These are phyloP conservation scores for Athelia sp. DNA, from an alignment of 1,284 basidiomycete species.

Conservation along the genomic window DNA sequence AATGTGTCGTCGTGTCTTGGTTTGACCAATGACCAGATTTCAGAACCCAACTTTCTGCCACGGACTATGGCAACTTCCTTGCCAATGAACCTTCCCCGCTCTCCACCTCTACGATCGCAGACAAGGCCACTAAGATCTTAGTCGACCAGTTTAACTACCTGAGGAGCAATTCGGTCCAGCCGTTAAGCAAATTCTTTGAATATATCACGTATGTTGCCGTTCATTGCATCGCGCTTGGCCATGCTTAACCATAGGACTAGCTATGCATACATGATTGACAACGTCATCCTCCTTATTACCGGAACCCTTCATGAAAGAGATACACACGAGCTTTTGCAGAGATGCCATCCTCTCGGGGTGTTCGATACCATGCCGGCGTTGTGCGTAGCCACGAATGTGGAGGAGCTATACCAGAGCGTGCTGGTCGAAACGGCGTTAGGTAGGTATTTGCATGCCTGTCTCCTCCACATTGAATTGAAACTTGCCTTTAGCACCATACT, in stretches of 20 bases:
- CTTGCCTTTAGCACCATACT: constrained; percentile 81
- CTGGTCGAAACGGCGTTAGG: constrained; percentile 97
- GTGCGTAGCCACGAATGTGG: constrained; percentile 99
- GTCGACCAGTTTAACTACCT: constrained; percentile 98
- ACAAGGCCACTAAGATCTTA: constrained; percentile 92
- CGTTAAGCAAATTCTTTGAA: constrained; percentile 91
- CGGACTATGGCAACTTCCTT: constrained; percentile 98
- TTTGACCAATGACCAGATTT: constrained; percentile 55
- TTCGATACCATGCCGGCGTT: constrained; percentile 99
- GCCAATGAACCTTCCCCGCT: constrained; percentile 96
- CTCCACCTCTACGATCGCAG: constrained; percentile 91
- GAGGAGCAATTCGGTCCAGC: constrained; percentile 86
- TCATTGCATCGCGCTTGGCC: constrained; percentile 3
- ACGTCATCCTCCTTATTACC: constrained; percentile 95
- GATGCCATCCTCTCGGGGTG: constrained; percentile 95
- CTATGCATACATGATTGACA: constrained; percentile 99
- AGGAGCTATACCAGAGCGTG: constrained; percentile 96
- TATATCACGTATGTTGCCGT: constrained; percentile 80
- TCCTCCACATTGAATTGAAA: constrained; percentile 6
- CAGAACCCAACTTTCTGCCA: constrained; percentile 88
- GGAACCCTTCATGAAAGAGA: constrained; percentile 97
- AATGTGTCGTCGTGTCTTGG: constrained; percentile 2
- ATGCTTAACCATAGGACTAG: constrained; percentile 31
- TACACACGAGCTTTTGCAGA: constrained; percentile 93
- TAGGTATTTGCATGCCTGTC: constrained; percentile 30